Conservation (phyloP, 345 rosid species). For the Microcos paniculata region DNA sequence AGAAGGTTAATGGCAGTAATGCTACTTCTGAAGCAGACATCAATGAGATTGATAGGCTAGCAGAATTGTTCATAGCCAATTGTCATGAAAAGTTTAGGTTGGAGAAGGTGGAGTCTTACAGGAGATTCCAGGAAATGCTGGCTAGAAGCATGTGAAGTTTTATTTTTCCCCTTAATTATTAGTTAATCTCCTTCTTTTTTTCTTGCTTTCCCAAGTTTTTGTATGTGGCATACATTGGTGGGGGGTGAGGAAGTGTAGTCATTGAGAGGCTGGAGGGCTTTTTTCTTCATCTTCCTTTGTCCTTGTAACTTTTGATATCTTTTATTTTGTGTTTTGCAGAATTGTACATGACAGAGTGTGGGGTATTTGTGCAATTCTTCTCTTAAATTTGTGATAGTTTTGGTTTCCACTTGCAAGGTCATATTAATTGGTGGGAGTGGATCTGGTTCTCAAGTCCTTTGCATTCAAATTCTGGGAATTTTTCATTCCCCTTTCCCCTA, state of each 20-base stretch:
- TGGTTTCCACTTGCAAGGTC: conserved; percentile 5
- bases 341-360: conserved; percentile 19
- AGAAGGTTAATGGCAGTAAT: conserved; percentile 22
- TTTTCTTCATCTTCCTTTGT: not conserved
- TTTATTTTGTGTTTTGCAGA: conserved; percentile 3
- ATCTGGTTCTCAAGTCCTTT: not conserved
- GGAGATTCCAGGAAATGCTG: conserved; percentile 86
- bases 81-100: conserved; percentile 83
- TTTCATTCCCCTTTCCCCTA: not conserved
- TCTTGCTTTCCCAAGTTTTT: conserved; percentile 28
- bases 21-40: conserved; percentile 16
- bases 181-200: not conserved
- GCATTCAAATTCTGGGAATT: not conserved
- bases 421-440: not conserved
- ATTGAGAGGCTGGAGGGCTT: not conserved
- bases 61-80: conserved; percentile 77
- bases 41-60: conserved; percentile 76
- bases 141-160: conserved; percentile 58
- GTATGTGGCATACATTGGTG: conserved; percentile 25
- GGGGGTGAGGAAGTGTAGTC: conserved; percentile 20
- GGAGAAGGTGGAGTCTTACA: conserved; percentile 95
- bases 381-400: not conserved
- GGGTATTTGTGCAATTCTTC: conserved; percentile 27
- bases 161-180: not conserved
- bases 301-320: conserved; percentile 1